These are phyloP conservation scores for Sporisorium scitamineum DNA, from an alignment of 1,284 basidiomycete genomes.

Conservation along the genomic window DNA sequence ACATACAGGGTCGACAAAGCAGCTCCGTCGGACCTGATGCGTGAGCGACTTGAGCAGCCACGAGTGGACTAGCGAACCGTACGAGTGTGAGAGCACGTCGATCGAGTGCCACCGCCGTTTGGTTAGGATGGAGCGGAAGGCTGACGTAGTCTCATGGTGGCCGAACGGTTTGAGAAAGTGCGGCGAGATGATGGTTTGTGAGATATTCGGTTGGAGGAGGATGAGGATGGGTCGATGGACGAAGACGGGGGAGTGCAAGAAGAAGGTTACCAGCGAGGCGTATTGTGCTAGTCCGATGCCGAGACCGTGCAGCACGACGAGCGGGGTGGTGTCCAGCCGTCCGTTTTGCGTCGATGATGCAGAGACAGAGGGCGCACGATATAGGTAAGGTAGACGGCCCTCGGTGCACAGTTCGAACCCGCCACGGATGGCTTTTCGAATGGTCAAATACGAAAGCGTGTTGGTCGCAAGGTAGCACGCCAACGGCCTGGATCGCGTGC, in stretches of 20 bases:
- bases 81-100: conserved; percentile 63
- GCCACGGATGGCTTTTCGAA: conserved; percentile 27
- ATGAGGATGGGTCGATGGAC: conserved; percentile 58
- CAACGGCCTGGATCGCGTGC: conserved; percentile 51
- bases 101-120: conserved; percentile 41
- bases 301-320: conserved; percentile 62
- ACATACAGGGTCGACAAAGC: conserved; percentile 66
- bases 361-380: conserved; percentile 38
- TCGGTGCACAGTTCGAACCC: conserved; percentile 43
- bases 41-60: conserved; percentile 63
- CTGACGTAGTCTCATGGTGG: conserved; percentile 53
- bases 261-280: conserved; percentile 32
- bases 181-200: conserved; percentile 57
- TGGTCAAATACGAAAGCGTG: conserved; percentile 34
- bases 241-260: conserved; percentile 33
- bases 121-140: conserved; percentile 48
- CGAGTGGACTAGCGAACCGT: conserved; percentile 62
- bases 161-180: conserved; percentile 57
- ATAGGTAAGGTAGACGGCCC: conserved; percentile 59
- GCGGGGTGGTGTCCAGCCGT: conserved; percentile 32
- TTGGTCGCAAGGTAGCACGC: conserved; percentile 37
- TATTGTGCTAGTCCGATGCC: conserved; percentile 63
- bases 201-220: conserved; percentile 63
- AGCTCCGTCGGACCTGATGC: conserved; percentile 38
- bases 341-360: conserved; percentile 4